Evolutionary conservation across 345 rosid genomes (phyloP).

Genomic region (Populus alba): DNA sequence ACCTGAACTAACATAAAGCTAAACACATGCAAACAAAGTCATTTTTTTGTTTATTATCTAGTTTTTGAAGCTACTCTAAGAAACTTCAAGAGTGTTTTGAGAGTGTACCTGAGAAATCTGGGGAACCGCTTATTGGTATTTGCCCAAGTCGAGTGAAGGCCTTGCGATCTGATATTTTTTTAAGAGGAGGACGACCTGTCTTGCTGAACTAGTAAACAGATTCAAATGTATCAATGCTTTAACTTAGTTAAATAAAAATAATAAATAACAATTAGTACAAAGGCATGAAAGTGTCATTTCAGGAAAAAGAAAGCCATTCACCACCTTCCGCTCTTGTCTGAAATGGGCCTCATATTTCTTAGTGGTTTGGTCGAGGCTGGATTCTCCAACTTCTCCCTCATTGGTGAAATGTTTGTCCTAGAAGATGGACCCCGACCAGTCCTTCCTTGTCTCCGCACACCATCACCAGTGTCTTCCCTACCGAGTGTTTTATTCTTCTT

Average conservation of each 20-base stretch:
- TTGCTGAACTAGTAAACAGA: constrained; percentile 39
- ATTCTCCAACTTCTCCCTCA: constrained; percentile 47
- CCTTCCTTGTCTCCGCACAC: constrained; percentile 51
- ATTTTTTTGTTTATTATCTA: background rate
- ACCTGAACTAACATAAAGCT: background rate
- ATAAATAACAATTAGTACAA: background rate
- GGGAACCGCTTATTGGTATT: constrained; percentile 29
- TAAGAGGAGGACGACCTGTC: constrained; percentile 60
- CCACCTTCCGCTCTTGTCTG: constrained; percentile 55
- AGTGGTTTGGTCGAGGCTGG: constrained; percentile 36
- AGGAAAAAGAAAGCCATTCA: constrained; percentile 4
- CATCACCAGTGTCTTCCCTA: constrained; percentile 45
- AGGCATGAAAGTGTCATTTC: background rate
- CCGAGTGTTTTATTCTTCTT: constrained; percentile 39
- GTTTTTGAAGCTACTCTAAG: background rate
- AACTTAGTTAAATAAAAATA: background rate
- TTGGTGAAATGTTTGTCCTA: constrained; percentile 34
- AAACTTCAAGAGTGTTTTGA: background rate
- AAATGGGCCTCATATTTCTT: constrained; percentile 39
- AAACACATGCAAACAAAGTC: background rate
- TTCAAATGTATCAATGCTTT: background rate
- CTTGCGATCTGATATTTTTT: constrained; percentile 52
- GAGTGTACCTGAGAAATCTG: constrained; percentile 41
- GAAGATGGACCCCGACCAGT: constrained; percentile 40
- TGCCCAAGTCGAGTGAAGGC: constrained; percentile 34